phyloP scores from a whole-genome alignment of 805 yeast species.

The Teunomyces funiuensis region DNA sequence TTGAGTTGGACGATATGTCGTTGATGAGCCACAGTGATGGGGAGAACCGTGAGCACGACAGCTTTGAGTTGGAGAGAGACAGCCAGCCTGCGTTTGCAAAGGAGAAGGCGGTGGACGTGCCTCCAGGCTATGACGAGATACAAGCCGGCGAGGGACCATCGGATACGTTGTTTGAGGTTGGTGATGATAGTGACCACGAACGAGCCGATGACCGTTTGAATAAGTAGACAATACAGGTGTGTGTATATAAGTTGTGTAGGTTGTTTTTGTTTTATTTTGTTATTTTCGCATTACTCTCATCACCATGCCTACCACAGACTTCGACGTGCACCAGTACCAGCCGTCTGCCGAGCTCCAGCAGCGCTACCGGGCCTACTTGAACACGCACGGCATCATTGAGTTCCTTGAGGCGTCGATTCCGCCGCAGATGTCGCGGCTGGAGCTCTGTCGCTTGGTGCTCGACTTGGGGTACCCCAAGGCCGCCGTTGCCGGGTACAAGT shows the following conservation, averaged over 20 bases:
- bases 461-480: constrained; percentile 18
- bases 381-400: constrained; percentile 12
- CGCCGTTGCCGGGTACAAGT: constrained; percentile 7
- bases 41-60: constrained; percentile 30
- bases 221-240: no score
- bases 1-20: constrained; percentile 58
- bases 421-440: constrained; percentile 11
- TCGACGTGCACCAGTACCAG: constrained; percentile 2
- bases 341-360: constrained; percentile 2
- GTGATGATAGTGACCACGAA: constrained; percentile 24
- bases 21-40: constrained; percentile 50
- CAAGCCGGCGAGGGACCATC: constrained; percentile 13
- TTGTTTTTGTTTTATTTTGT: no score
- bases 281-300: not conserved
- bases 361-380: constrained; percentile 13
- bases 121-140: constrained; percentile 32
- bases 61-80: constrained; percentile 36
- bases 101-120: constrained; percentile 16
- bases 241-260: no score
- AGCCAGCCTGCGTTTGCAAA: constrained; percentile 11
- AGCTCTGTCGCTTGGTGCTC: constrained; percentile 14
- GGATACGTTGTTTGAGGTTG: constrained; percentile 43
- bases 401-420: constrained; percentile 17
- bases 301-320: not conserved
- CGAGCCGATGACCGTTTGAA: constrained; percentile 11